These are phyloP conservation scores for Nephelium lappaceum DNA, from an alignment of 345 rosid species.

Conservation along the genomic window DNA sequence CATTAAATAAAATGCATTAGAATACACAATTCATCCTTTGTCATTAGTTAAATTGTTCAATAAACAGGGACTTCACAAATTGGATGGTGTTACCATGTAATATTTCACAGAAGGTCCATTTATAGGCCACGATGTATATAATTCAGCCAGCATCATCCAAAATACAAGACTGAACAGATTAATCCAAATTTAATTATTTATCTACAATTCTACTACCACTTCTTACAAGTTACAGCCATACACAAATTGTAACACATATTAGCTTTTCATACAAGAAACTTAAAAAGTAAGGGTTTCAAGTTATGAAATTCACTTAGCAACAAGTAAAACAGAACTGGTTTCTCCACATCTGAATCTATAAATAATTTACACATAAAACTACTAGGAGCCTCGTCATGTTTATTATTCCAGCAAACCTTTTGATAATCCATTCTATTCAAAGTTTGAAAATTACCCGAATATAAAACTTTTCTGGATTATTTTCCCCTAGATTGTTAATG, in stretches of 20 bases:
- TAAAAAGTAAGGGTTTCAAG: neutral
- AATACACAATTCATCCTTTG: neutral
- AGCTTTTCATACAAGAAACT: neutral
- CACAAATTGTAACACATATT: neutral
- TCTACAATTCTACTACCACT: neutral
- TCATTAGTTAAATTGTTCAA: neutral
- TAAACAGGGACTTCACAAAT: neutral
- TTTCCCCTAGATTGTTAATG: constrained; percentile 79
- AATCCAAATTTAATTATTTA: constrained; percentile 9
- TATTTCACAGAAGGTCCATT: neutral
- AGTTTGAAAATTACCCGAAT: constrained; percentile 57
- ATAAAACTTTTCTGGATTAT: constrained; percentile 82
- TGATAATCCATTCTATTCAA: constrained; percentile 4
- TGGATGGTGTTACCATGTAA: neutral
- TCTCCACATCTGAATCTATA: neutral
- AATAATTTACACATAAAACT: neutral
- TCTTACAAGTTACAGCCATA: neutral
- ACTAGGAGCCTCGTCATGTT: neutral
- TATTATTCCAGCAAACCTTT: constrained; percentile 9
- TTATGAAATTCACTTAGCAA: no score
- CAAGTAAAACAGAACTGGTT: neutral
- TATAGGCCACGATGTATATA: neutral
- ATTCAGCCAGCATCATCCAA: neutral
- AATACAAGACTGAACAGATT: neutral
- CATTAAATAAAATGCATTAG: neutral